Conservation (phyloP, 1,284 basidiomycete genomes). For the Clitocybe nebularis region DNA sequence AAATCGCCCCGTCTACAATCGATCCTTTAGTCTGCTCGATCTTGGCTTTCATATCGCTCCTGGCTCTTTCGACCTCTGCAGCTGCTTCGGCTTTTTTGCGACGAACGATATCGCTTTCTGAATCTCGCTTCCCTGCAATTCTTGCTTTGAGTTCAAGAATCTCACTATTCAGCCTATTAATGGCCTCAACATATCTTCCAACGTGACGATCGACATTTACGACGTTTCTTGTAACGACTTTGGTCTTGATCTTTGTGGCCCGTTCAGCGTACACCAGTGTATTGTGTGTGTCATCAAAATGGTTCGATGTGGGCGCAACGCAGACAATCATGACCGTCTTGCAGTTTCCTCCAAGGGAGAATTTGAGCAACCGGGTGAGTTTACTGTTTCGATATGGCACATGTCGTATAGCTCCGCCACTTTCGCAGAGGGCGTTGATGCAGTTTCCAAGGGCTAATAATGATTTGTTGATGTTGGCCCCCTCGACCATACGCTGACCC, state of each 20-base stretch:
- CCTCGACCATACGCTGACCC: slow-evolving; percentile 97
- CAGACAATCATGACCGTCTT: slow-evolving; percentile 99
- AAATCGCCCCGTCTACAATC: slow-evolving; percentile 76
- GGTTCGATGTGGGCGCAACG: slow-evolving; percentile 87
- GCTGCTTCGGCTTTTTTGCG: slow-evolving; percentile 67
- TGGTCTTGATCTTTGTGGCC: slow-evolving; percentile 96
- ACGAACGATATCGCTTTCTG: slow-evolving; percentile 59
- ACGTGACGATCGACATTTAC: slow-evolving; percentile 92
- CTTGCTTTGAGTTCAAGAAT: slow-evolving; percentile 85
- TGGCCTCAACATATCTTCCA: slow-evolving; percentile 91
- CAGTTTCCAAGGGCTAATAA: slow-evolving; percentile 93
- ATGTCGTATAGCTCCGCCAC: slow-evolving; percentile 78
- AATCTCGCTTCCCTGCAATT: slow-evolving; percentile 62
- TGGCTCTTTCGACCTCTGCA: slow-evolving; percentile 66
- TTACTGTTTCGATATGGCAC: slow-evolving; percentile 96
- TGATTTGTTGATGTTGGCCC: slow-evolving; percentile 97
- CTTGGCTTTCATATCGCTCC: slow-evolving; percentile 66
- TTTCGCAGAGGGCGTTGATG: slow-evolving; percentile 94
- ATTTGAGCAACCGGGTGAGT: slow-evolving; percentile 92
- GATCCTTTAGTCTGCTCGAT: slow-evolving; percentile 63
- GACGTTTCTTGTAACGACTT: slow-evolving; percentile 87
- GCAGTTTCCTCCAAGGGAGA: slow-evolving; percentile 95
- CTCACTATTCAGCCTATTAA: slow-evolving; percentile 82
- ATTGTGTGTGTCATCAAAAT: slow-evolving; percentile 98
- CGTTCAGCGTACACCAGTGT: slow-evolving; percentile 94